Evolutionary conservation across 805 yeast genomes (phyloP), one percentile per base, ranked within the genome.

Genomic region (Schwanniomyces yamadae): DNA sequence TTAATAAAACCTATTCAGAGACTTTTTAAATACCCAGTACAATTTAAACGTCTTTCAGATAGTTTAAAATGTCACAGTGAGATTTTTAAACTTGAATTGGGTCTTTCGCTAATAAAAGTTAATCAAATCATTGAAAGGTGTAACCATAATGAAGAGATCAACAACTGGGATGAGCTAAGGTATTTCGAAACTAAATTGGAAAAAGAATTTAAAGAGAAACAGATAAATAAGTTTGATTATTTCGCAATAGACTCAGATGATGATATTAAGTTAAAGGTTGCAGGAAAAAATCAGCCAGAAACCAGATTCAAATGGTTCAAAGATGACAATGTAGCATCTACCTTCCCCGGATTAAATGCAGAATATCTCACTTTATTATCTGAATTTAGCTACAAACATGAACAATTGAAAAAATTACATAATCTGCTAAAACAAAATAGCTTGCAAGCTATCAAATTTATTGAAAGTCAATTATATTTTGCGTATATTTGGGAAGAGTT

Each of bases 1-100:
- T 46, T 70, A 27, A 71, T 68, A 31, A 49, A 64, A 4, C 78
- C 78, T 0, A 59, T 73, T 5, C 76, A 72, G 46, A 49, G 77
- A 22, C 41, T 74, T 21, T 48, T 60, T 22, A 64, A 65, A 41
- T 71, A 73, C 20, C 58, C 59, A 1, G 19, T 23, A 13, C 44
- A 37, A 18, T 31, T 55, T 8, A 52, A 53, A 25, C 23, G 12
- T 19, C 37, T 53, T 13, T 44, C 37, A 15, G 55, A 50, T 40
- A 24, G 32, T 12, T 14, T 39, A 13, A 31, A 32, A 4, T 30
- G 33, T 13, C 17, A 22, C 13, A 32, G 39, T 31, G 40, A 37
- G 4, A 15, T 37, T n/a, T 35, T 31, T 14, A 33, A 41, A 18
- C 46, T 42, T 22, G 45, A 40, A 11, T 39, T 52, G 16, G 44